Base-by-base conservation (phyloP, 345 rosid species). In the Corchorus capsularis region DNA sequence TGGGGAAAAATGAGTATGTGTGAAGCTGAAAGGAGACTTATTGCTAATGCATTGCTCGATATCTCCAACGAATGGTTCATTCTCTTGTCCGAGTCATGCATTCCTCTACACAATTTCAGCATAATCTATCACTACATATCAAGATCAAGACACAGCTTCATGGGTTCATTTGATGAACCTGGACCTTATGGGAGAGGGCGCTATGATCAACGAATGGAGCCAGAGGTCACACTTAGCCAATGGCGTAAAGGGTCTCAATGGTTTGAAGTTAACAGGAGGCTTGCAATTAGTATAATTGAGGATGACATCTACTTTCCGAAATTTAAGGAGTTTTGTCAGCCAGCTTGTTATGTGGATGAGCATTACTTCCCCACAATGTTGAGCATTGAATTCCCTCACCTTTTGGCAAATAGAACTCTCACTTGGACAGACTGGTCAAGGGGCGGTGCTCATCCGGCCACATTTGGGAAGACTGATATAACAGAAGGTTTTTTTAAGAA, bases 221-320 rank as follows among this genome's bases (percentile, higher is more conserved):
- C 98, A 0, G 96, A 83, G 76, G 89, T 96, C 63, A 85, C 78
- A 14, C 87, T 92, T 52, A 74, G 83, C 71, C 92, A 93, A 63
- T 96, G 99, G 99, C 90, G 96, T 13, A 95, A 95, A 86, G 99
- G 99, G 52, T 86, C 99, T 54, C 99, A 95, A 69, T 95, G 97
- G 98, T 93, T 95, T 73, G 97, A 93, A 82, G 82, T 92, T 32
- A 86, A 87, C 54, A 82, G 98, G 50, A 79, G 72, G 75, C 91
- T 96, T 1, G 99, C 97, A 39, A 6, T 88, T 8, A 80, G 79
- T 50, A 89, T 96, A 49, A 72, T 96, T 7, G 82, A 82, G 78
- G 99, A 96, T 75, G 70, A 78, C 22, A 79, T 50, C 4, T 96
- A 88, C 82, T 89, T 93, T 75, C 97, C 99, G 5, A 92, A 88